These are phyloP conservation scores for Boletus huronensis DNA, from an alignment of 768 basidiomycete species.

Conservation along the genomic window DNA sequence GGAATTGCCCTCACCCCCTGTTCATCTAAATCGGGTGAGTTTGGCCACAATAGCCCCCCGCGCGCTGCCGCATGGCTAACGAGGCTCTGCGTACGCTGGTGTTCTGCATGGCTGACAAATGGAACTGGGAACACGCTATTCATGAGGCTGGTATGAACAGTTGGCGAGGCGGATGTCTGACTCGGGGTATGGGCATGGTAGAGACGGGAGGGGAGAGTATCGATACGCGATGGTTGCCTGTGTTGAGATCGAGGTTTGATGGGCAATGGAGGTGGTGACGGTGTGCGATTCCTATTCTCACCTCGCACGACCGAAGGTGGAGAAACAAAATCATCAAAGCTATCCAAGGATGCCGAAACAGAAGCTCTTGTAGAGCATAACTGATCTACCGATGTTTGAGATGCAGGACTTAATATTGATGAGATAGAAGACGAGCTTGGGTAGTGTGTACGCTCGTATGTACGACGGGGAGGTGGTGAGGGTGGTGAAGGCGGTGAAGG, in stretches of 20 bases:
- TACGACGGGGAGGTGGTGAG: conserved; percentile 29
- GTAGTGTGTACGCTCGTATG: conserved; percentile 22
- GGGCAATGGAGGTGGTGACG: conserved; percentile 46
- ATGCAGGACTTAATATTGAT: conserved; percentile 22
- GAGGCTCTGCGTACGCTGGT: conserved; percentile 55
- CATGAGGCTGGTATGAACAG: conserved; percentile 15
- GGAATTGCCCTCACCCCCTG: conserved; percentile 31
- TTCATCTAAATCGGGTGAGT: conserved; percentile 12
- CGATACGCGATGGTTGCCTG: conserved; percentile 4
- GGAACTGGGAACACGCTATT: conserved; percentile 2
- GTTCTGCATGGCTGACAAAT: conserved; percentile 41
- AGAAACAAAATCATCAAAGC: conserved; percentile 48
- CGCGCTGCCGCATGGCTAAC: conserved; percentile 54
- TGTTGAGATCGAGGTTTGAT: conserved; percentile 27
- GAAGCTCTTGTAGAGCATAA: conserved; percentile 21
- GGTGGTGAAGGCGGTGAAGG: conserved; percentile 29
- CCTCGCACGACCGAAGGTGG: conserved; percentile 15
- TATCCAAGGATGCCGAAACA: conserved; percentile 36
- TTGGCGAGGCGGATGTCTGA: conserved; percentile 13
- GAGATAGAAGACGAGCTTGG: conserved; percentile 26
- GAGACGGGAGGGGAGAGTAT: conserved; percentile 12
- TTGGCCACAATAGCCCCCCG: conserved; percentile 39
- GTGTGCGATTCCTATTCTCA: conserved; percentile 32
- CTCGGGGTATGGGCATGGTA: conserved; percentile 20
- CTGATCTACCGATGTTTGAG: conserved; percentile 21